Evolutionary conservation across 306 rosid species (phyloP), one percentile per base, ranked within the genome.

Genomic region (Rosa rugosa): DNA sequence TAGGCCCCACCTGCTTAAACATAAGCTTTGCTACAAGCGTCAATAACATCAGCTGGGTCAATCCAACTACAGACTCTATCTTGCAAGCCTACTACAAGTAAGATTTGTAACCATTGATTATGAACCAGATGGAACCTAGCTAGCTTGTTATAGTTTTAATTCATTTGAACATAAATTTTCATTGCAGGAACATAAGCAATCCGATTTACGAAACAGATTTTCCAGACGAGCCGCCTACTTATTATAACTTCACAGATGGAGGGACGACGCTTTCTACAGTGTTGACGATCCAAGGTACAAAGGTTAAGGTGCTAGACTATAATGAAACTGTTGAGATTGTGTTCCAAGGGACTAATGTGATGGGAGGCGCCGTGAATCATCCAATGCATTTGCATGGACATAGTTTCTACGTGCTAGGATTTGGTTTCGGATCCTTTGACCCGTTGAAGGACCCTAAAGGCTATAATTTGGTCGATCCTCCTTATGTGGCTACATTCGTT

Each of bases 361-460:
- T 56, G 25, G 25, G 25, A 56, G 62, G 62, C 27, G 25, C 62
- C 4, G 25, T 56, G 12, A 56, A 56, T 56, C 62, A 56, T 56
- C 62, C 62, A n/a, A 56, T 56, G 62, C 62, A 56, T 56, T 56
- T 56, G 25, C 62, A 56, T n/a, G 62, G 62, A 3, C 62, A 56
- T 56, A 56, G 62, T n/a, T 56, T 56, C 62, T 56, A 56, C 6
- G 62, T 56, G 62, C 11, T 20, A 4, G 62, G 62, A 56, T 56
- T 20, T 8, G 62, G 62, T 56, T 56, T 56, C 5, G 62, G 62
- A n/a, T 0, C 25, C 11, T 56, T n/a, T 56, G 62, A 56, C 10
- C 25, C 25, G 4, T 11, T 20, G 62, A 54, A 18, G 25, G 62
- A 56, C 62, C 62, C 62, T 7, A 56, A 56, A n/a, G 62, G 62